Base-by-base conservation (phyloP, 2,329 filamentous ascomycete species). In the Aspergillus felis region DNA sequence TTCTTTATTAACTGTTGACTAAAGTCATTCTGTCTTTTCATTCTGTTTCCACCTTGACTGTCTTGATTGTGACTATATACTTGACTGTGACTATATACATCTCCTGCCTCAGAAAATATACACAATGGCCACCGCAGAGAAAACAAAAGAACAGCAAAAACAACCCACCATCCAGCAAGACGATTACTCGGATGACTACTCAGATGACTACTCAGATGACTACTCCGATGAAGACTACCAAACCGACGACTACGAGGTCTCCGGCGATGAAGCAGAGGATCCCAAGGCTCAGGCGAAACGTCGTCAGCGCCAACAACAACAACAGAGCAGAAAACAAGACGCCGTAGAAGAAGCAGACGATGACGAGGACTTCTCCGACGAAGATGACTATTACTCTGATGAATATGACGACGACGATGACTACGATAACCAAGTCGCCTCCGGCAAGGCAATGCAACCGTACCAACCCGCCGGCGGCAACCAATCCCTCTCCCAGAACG, bases 331-430 rank as follows among this genome's bases (percentile, higher is more conserved):
- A 64, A 35, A 68, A 72, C 48, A 67, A 71, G 55, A 69, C 47
- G 67, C 68, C 17, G 64, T 73, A 46, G 67, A 69, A 12, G 59
- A 66, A 27, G 69, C 72, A 50, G 70, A 72, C 47, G 68, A 66
- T 41, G 67, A 68, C 35, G 68, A 29, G 28, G 28, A 72, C 47
- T 65, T 70, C 17, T 35, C 29, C 29, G 29, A 35, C 12, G 29
- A 35, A 35, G 29, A 35, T 14, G 29, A 32, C 29, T 32, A 5
- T 32, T 66, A 67, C 22, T 69, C 69, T 28, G 71, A 72, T 42
- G 64, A 69, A 50, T 65, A 68, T 22, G 62, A 68, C 9, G 70
- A 72, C n/a, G 72, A 71, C 12, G 67, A 70, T 24, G 70, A 69
- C 35, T 68, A 67, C 27, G 52, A 52, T 12, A 53, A 51, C 5